phyloP scores from a whole-genome alignment of 1,139 yeast species.

The Lodderomyces beijingensis region DNA sequence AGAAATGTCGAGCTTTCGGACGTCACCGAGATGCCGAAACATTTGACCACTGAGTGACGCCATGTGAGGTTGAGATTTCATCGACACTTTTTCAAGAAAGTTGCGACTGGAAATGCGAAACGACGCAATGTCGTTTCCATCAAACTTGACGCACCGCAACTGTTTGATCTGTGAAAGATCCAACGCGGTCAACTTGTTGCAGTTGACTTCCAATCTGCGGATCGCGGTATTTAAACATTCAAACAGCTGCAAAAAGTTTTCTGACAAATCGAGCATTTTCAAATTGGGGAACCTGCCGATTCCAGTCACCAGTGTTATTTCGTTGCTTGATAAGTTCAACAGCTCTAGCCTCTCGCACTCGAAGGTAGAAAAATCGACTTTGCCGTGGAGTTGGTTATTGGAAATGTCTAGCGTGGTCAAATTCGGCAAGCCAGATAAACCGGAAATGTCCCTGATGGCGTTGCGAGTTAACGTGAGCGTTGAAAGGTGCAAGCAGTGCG shows the following conservation, averaged over 20 bases:
- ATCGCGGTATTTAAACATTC: constrained; percentile 20
- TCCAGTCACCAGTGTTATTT: constrained; percentile 21
- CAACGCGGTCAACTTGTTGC: constrained; percentile 31
- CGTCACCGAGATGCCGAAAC: constrained; percentile 4
- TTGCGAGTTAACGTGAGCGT: constrained; percentile 31
- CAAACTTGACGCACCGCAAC: constrained; percentile 44
- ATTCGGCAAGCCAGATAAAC: constrained; percentile 37
- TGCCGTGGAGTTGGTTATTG: constrained; percentile 36
- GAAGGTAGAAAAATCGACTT: constrained; percentile 31
- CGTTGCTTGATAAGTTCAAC: constrained; percentile 42
- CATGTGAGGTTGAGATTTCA: constrained; percentile 28
- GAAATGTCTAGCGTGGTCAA: constrained; percentile 40
- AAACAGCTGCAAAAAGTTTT: constrained; percentile 32
- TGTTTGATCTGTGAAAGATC: constrained; percentile 31
- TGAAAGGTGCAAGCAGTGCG: constrained; percentile 34
- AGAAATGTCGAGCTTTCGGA: constrained; percentile 35
- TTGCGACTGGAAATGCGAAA: constrained; percentile 19
- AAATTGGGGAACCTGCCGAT: constrained; percentile 25
- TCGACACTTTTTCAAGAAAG: constrained; percentile 41
- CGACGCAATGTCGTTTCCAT: constrained; percentile 35
- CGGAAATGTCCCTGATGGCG: constrained; percentile 28
- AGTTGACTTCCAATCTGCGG: constrained; percentile 42
- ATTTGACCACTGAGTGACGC: background rate
- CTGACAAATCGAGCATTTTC: constrained; percentile 40
- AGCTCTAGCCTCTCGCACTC: constrained; percentile 41